Conservation (phyloP, 1,284 basidiomycete genomes). For the Pseudozyma thailandica region DNA sequence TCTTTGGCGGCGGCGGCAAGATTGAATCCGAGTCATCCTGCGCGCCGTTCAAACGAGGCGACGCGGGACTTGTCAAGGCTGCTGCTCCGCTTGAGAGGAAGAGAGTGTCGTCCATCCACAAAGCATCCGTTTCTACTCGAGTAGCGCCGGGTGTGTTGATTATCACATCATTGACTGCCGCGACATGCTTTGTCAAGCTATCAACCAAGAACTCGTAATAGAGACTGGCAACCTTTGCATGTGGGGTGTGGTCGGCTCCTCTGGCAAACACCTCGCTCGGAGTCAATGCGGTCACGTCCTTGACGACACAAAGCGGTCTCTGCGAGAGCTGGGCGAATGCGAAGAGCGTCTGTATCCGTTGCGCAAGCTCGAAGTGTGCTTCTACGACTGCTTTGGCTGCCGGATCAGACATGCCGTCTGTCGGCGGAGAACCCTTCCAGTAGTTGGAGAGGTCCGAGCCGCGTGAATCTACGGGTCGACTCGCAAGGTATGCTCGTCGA, state of each 20-base stretch:
- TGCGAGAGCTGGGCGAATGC: constrained; percentile 35
- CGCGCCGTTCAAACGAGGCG: too few species aligned
- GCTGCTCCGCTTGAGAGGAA: constrained; percentile 33
- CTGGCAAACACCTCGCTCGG: constrained; percentile 32
- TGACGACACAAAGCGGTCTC: constrained; percentile 32
- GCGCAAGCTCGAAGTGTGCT: constrained; percentile 26
- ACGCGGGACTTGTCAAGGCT: constrained; percentile 19
- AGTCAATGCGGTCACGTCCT: constrained; percentile 29
- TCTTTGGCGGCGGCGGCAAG: constrained; percentile 3
- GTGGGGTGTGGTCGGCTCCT: constrained; percentile 28
- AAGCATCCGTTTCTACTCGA: constrained; percentile 11
- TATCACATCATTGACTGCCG: constrained; percentile 17
- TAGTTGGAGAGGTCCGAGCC: constrained; percentile 35
- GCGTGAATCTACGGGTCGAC: constrained; percentile 22
- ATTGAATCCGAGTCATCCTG: too few species aligned
- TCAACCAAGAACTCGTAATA: constrained; percentile 39
- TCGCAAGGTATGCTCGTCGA: constrained; percentile 28
- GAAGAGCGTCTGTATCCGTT: constrained; percentile 46
- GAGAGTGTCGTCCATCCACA: constrained; percentile 32
- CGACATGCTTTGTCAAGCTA: constrained; percentile 22
- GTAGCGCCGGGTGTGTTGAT: constrained; percentile 8
- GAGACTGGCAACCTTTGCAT: constrained; percentile 22
- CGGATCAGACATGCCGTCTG: constrained; percentile 6
- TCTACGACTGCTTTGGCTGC: constrained; percentile 8
- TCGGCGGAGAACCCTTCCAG: constrained; percentile 39